Base-by-base conservation (phyloP, 441 rosid species). In the Gossypium lobatum region DNA sequence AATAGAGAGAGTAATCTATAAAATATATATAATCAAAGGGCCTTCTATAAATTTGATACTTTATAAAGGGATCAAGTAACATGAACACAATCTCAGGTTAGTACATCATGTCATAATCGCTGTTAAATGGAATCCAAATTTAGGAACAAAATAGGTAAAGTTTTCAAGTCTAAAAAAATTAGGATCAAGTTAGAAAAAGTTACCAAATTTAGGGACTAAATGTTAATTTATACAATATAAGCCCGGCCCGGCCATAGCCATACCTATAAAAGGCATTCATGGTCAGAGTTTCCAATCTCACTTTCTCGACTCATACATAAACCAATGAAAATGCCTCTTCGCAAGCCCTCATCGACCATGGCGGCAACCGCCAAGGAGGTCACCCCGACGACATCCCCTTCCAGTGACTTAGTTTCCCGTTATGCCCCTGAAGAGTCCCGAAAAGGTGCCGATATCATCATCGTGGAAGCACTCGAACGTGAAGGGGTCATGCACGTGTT, bases 301-400 rank as follows among this genome's bases (percentile, higher is more conserved):
- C 58, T 53, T 17, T 2, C 23, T 17, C 58, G 39, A 34, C 39
- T 34, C 39, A 34, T 5, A 66, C 17, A 59, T 11, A 59, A 6
- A 59, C 63, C 7, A 59, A 25, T 1, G 34, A 4, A 59, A 59
- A 59, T 34, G 7, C 34, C 17, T 3, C 63, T 5, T 1, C 0
- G 31, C 13, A 25, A 14, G n/a, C 13, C 13, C 25, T 45, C 34
- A 8, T 72, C 45, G 50, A 52, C 50, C 16, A 80, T 80, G 86
- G 86, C 84, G 73, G 78, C 81, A 3, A 57, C 78, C 4, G 57
- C 81, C 85, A 64, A 26, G 77, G 53, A 58, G 16, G 37, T 34
- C 63, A 13, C 37, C 37, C 18, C 18, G 26, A 11, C 8, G 13
- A 59, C 8, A 11, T 6, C 1, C 16, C 7, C 17, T 57, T 21